Evolutionary conservation across 768 basidiomycete genomes (phyloP).

Genomic region (Kwoniella newhampshirensis): DNA sequence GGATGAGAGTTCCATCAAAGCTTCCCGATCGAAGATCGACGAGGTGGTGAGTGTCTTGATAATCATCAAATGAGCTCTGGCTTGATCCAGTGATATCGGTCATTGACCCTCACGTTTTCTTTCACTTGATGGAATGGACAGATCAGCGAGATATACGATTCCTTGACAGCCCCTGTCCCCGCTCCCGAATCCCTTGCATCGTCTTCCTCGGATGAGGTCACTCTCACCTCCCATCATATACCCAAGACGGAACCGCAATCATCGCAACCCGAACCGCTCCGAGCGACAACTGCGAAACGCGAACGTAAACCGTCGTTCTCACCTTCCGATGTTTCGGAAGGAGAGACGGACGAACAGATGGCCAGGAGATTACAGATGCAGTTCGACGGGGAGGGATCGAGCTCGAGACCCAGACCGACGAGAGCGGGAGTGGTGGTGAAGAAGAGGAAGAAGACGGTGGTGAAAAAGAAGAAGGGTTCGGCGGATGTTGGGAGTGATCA

Average conservation of each 20-base stretch:
- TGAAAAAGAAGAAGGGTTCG: conserved; percentile 51
- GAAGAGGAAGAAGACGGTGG: conserved; percentile 21
- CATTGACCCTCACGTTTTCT: not conserved
- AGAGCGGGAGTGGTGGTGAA: conserved; percentile 18
- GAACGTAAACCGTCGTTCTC: conserved; percentile 16
- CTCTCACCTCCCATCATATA: conserved; percentile 4
- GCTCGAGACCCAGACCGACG: conserved; percentile 55
- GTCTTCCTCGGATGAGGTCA: conserved; percentile 22
- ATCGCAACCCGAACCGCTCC: conserved; percentile 26
- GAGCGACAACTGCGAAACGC: conserved; percentile 18
- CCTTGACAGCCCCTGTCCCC: conserved; percentile 28
- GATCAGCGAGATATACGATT: conserved; percentile 42
- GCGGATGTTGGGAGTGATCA: conserved; percentile 45
- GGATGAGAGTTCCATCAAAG: conserved; percentile 63
- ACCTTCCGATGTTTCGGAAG: conserved; percentile 31
- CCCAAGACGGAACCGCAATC: conserved; percentile 22
- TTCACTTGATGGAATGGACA: conserved; percentile 12
- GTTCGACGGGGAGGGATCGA: conserved; percentile 58
- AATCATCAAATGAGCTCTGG: not conserved
- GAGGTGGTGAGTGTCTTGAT: conserved; percentile 60
- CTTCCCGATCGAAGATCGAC: conserved; percentile 69
- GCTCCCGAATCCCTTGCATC: conserved; percentile 1
- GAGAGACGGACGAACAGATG: conserved; percentile 67
- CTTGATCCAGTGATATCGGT: not conserved
- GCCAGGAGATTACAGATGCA: conserved; percentile 71